Conservation (phyloP, 2,329 filamentous ascomycete species). For the Harringtonia lauricola region DNA sequence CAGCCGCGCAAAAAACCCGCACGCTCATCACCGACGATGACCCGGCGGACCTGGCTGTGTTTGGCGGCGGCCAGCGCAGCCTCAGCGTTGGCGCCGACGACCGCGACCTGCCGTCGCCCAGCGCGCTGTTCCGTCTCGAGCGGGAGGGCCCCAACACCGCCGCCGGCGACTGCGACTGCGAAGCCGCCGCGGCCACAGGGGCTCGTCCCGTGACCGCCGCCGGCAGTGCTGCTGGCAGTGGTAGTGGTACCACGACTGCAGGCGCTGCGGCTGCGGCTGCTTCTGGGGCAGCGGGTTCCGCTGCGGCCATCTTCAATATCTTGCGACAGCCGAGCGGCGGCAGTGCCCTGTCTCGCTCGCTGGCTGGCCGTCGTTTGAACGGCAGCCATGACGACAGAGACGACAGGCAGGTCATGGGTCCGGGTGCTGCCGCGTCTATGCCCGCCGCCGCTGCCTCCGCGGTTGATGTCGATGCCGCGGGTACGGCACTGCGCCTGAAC, state of each 20-base stretch:
- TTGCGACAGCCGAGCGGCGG: too few species aligned
- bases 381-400: neutral
- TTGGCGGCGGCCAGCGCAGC: constrained; percentile 52
- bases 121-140: constrained; percentile 43
- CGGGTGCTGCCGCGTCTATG: neutral
- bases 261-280: neutral
- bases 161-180: neutral
- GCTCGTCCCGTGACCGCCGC: neutral
- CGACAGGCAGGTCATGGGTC: neutral
- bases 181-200: neutral
- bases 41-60: constrained; percentile 44
- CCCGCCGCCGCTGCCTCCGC: neutral
- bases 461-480: too few species aligned
- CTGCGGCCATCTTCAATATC: too few species aligned
- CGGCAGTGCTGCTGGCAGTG: too few species aligned
- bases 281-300: neutral
- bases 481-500: too few species aligned
- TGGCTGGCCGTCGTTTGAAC: neutral
- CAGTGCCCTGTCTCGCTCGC: too few species aligned
- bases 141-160: constrained; percentile 20
- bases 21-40: constrained; percentile 40
- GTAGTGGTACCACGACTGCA: neutral
- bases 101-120: constrained; percentile 51
- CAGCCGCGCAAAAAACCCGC: constrained; percentile 53
- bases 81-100: constrained; percentile 57